Evolutionary conservation across 2,329 filamentous ascomycete species (phyloP).

Genomic region (Didymella arachidicola): DNA sequence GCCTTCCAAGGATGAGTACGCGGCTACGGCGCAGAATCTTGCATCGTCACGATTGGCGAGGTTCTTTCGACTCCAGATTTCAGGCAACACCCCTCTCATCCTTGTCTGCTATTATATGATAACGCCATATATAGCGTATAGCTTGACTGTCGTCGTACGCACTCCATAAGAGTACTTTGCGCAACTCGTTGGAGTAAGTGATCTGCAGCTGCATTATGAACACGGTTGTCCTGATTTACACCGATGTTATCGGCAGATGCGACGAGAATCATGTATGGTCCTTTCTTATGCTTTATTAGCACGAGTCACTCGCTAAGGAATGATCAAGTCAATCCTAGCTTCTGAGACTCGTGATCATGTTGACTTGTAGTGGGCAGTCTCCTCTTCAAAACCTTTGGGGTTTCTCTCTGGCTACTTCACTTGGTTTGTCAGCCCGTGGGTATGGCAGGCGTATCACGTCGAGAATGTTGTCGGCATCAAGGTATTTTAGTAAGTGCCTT

Average conservation of each 20-base stretch:
- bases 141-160: not conserved
- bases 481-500: too few relatives aligned
- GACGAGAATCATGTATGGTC: not conserved
- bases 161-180: not conserved
- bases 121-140: not conserved
- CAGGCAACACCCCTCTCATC: not conserved
- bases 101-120: not conserved
- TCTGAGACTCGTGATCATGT: not conserved
- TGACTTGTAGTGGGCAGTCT: not conserved
- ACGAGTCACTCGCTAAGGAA: not conserved
- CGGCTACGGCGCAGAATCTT: not conserved
- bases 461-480: not conserved
- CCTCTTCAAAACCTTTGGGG: not conserved
- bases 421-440: not conserved
- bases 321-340: not conserved
- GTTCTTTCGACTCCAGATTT: not conserved
- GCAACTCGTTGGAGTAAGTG: not conserved
- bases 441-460: not conserved
- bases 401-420: not conserved
- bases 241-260: not conserved
- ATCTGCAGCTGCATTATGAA: not conserved
- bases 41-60: not conserved
- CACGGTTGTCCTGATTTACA: not conserved
- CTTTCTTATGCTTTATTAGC: not conserved
- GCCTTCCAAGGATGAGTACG: not conserved